These are phyloP conservation scores for Termitomyces sp. DNA, from an alignment of 768 basidiomycete species.

Conservation along the genomic window DNA sequence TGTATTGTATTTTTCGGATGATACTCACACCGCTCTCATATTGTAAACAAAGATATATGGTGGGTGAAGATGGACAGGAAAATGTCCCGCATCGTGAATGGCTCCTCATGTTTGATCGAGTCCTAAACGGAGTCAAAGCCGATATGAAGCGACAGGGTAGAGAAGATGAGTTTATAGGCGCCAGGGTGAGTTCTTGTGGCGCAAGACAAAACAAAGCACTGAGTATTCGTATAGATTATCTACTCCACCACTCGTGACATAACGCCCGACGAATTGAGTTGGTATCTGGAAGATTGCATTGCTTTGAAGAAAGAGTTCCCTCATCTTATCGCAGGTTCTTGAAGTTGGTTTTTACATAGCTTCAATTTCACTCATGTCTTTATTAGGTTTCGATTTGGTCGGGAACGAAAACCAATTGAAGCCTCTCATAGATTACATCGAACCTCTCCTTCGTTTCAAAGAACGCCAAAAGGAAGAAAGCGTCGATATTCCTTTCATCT, in stretches of 20 bases:
- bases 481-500: constrained; percentile 70
- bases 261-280: constrained; percentile 52
- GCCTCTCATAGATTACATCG: constrained; percentile 61
- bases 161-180: constrained; percentile 62
- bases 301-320: constrained; percentile 71
- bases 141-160: constrained; percentile 50
- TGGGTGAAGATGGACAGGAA: constrained; percentile 51
- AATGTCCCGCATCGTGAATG: constrained; percentile 59
- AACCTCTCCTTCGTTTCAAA: constrained; percentile 57
- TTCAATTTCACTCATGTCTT: background rate
- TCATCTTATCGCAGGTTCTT: constrained; percentile 61
- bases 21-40: constrained; percentile 4
- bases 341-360: background rate
- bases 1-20: constrained; percentile 10
- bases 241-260: constrained; percentile 62
- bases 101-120: constrained; percentile 49
- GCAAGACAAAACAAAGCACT: background rate
- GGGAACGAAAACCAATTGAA: constrained; percentile 62
- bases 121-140: constrained; percentile 49
- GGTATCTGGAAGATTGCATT: constrained; percentile 74
- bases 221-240: constrained; percentile 50
- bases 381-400: constrained; percentile 74
- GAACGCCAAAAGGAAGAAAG: constrained; percentile 52
- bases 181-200: constrained; percentile 40
- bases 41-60: constrained; percentile 45